Conservation (phyloP, 2,329 filamentous ascomycete species). For the Alternaria viburni region DNA sequence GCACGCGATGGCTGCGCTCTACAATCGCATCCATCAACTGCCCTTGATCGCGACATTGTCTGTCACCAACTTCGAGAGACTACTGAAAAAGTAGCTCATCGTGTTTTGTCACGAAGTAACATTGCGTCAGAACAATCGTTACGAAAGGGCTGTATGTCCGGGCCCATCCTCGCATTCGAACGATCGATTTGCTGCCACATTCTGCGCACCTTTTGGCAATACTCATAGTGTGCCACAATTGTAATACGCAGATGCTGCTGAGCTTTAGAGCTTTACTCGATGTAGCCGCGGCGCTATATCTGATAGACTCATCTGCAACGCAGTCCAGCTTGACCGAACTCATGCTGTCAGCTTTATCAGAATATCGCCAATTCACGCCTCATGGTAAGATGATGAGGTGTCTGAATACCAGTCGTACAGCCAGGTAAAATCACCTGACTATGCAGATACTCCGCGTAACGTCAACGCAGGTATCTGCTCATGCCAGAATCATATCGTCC, state of each 20-base stretch:
- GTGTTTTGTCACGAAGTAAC: not conserved
- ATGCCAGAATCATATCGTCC: not conserved
- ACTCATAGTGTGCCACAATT: not conserved
- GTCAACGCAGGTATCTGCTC: not conserved
- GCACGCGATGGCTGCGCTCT: rapidly evolving
- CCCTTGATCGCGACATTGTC: not conserved
- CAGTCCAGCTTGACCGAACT: not conserved
- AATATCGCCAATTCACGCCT: not conserved
- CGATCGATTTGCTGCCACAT: not conserved
- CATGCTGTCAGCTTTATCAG: not conserved
- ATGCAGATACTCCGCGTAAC: not conserved
- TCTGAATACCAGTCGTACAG: not conserved
- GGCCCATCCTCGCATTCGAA: too few relatives aligned
- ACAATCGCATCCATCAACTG: not conserved
- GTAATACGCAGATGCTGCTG: not conserved
- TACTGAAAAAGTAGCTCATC: not conserved
- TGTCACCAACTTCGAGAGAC: not conserved
- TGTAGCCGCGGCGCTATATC: not conserved
- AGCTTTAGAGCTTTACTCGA: not conserved
- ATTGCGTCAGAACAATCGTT: rapidly evolving
- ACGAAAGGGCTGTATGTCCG: not conserved
- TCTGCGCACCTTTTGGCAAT: not conserved
- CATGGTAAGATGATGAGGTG: not conserved
- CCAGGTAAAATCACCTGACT: not conserved
- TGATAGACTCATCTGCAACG: not conserved